Conservation (phyloP, 2,329 filamentous ascomycete species). For the Rhynchosporium secalis region DNA sequence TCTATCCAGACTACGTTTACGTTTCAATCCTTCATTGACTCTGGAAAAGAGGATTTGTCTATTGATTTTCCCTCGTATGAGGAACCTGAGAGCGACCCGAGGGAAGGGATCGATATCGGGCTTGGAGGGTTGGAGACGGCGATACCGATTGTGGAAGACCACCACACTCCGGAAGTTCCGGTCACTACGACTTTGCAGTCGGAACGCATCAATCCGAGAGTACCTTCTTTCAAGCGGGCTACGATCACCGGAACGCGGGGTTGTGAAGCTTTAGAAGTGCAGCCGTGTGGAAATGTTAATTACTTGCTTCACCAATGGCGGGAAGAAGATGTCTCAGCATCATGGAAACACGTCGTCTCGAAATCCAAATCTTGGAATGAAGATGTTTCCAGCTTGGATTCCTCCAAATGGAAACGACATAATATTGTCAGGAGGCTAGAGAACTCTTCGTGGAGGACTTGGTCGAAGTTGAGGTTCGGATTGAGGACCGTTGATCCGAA, state of each 20-base stretch:
- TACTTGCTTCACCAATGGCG: conserved; percentile 20
- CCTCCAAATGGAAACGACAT: conserved; percentile 16
- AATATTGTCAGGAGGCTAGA: conserved; percentile 18
- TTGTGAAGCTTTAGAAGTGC: conserved; percentile 9
- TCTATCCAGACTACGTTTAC: conserved; percentile 7
- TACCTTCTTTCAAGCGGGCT: conserved; percentile 2
- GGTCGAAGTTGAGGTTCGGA: conserved; percentile 17
- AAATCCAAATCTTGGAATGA: conserved; percentile 8
- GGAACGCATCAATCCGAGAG: background rate
- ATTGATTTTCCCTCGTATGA: conserved; percentile 21
- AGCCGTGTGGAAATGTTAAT: conserved; percentile 19
- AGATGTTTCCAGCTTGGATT: background rate
- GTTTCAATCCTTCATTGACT: conserved; percentile 1
- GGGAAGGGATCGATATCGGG: background rate
- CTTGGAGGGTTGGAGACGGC: background rate
- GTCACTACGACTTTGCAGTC: background rate
- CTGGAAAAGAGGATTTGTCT: conserved; percentile 8
- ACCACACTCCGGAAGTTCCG: background rate
- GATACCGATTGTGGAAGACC: conserved; percentile 1
- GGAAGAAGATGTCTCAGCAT: conserved; percentile 16
- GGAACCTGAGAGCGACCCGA: background rate
- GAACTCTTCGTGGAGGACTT: conserved; percentile 20
- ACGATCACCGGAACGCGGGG: conserved; percentile 6
- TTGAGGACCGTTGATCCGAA: conserved; percentile 18
- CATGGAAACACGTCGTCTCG: conserved; percentile 18